Evolutionary conservation across 257 asterid species (phyloP).

Genomic region (Plectranthus barbatus): DNA sequence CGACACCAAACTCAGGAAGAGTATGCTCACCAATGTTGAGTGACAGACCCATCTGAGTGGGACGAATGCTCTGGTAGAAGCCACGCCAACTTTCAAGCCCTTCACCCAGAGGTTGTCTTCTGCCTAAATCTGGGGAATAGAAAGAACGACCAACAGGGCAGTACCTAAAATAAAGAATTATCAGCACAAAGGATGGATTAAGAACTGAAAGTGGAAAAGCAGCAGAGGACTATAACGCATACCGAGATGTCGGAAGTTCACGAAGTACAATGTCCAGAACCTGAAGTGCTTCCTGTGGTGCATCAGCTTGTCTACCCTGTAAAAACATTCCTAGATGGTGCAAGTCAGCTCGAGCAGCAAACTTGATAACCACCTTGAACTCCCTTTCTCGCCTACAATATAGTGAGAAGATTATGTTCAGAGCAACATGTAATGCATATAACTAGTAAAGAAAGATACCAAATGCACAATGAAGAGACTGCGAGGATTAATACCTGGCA

Average conservation of each 20-base stretch:
- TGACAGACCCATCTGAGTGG: constrained; percentile 96
- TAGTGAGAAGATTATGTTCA: background rate
- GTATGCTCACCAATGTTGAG: constrained; percentile 68
- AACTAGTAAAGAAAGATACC: background rate
- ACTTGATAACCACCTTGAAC: constrained; percentile 74
- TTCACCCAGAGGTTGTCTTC: constrained; percentile 81
- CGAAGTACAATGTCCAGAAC: constrained; percentile 92
- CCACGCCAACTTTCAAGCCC: constrained; percentile 99
- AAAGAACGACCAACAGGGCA: constrained; percentile 81
- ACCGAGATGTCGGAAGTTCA: constrained; percentile 76
- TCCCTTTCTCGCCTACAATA: constrained; percentile 70
- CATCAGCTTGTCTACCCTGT: constrained; percentile 89
- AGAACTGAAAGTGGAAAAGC: background rate
- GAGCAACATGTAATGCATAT: background rate
- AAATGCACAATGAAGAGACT: background rate
- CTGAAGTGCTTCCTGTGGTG: constrained; percentile 94
- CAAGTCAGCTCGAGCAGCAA: constrained; percentile 94
- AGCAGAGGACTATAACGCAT: background rate
- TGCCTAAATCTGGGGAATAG: constrained; percentile 71
- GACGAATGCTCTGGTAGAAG: constrained; percentile 93
- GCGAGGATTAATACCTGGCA: constrained; percentile 34
- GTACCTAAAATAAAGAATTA: constrained; percentile 31
- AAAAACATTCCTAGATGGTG: constrained; percentile 88
- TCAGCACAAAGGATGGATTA: background rate
- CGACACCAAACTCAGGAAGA: background rate